Evolutionary conservation across 371 early-diverging fungal genomes (phyloP), one percentile per base, ranked within the genome.

Genomic region (Apophysomyces trapeziformis): DNA sequence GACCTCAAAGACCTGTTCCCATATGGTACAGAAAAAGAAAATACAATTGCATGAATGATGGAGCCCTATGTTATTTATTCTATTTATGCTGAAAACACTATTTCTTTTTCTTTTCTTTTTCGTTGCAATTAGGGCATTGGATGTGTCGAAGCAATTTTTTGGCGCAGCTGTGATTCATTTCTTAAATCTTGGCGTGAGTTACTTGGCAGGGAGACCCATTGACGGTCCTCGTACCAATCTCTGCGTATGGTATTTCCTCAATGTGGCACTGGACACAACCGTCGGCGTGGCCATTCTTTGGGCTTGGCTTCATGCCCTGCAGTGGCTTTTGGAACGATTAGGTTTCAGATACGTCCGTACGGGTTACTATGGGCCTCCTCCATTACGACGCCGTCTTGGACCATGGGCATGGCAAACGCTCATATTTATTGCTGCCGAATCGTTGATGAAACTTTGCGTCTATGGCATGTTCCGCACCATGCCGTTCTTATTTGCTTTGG

Each of bases 161-260:
- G 89, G 89, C 8, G 87, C 85, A 35, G 80, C 77, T 21, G 77
- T 86, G 59, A 77, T 87, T 35, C 89, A 89, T 61, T 75, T 80
- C 14, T 69, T 89, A 35, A 89, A 89, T 45, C 68, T 89, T 5
- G 70, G 77, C 18, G 77, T 85, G 26, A 86, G 88, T 14, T 76
- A 78, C 58, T 69, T 84, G 58, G 75, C 83, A 4, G 78, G 79
- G 4, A 73, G 75, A 21, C 71, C 77, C 7, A 70, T 58, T 8
- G 63, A 69, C 62, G 77, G 80, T 50, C 71, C 71, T 43, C 26
- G 56, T 6, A 76, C 81, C 16, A 87, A 87, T 57, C 80, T 85
- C 4, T 89, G 89, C 59, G 85, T 85, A 6, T 87, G 86, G 84
- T 88, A 89, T 63, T 86, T 86, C 70, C 69, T 87, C 38, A 89